Conservation (phyloP, 345 rosid species). For the Populus euphratica region DNA sequence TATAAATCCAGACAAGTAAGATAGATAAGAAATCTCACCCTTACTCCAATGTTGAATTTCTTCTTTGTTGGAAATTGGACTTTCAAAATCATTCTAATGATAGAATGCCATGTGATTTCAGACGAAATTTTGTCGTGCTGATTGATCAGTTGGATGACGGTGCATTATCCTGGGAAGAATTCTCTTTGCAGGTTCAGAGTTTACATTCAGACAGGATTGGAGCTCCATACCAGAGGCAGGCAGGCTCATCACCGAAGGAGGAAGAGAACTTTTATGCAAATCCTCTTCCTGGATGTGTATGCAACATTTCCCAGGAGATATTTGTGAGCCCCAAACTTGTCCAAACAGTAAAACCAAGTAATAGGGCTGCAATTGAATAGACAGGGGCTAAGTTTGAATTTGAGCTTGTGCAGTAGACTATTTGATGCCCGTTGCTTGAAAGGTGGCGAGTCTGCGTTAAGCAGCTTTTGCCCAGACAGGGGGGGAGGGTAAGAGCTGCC, state of each 20-base stretch:
- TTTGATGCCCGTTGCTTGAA: neutral
- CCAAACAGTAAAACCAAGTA: constrained; percentile 24
- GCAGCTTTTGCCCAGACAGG: constrained; percentile 5
- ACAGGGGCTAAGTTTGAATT: constrained; percentile 12
- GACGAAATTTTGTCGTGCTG: constrained; percentile 61
- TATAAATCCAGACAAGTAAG: constrained; percentile 79
- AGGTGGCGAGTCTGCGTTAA: constrained; percentile 11
- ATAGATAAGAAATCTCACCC: neutral
- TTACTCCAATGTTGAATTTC: neutral
- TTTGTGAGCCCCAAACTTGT: constrained; percentile 22
- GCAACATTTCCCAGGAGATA: constrained; percentile 41
- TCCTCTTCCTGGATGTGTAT: constrained; percentile 85
- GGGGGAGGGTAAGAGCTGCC: constrained; percentile 11
- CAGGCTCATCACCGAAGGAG: constrained; percentile 62
- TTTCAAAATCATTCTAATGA: neutral
- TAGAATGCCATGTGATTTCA: constrained; percentile 29
- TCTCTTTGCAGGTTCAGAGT: constrained; percentile 60
- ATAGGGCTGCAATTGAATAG: constrained; percentile 30
- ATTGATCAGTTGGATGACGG: constrained; percentile 72
- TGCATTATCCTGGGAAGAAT: constrained; percentile 60
- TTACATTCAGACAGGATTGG: constrained; percentile 67
- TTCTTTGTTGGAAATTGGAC: neutral
- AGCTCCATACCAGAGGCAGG: constrained; percentile 59
- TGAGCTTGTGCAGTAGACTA: constrained; percentile 9
- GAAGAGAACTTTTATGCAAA: constrained; percentile 93